These are phyloP conservation scores for Aspergillus sp. DNA, from an alignment of 2,329 filamentous ascomycete genomes.

Conservation along the genomic window DNA sequence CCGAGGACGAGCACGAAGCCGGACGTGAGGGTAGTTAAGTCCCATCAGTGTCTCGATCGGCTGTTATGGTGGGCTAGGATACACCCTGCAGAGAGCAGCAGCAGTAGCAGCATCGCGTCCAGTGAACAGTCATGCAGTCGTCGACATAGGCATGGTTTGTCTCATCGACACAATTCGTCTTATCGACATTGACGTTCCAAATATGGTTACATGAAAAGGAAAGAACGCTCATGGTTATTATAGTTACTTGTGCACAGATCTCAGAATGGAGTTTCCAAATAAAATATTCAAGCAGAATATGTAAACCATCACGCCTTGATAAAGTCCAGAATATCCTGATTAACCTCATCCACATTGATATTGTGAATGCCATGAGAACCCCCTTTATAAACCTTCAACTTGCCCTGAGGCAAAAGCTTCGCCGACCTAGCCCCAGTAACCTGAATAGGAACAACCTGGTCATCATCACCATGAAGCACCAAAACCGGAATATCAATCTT, in stretches of 20 bases:
- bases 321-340: slow-evolving; percentile 39
- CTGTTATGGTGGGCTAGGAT: neutral
- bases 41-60: neutral
- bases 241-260: too few species aligned
- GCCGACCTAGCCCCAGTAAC: slow-evolving; percentile 29
- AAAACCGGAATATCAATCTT: slow-evolving; percentile 42
- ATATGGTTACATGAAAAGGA: too few species aligned
- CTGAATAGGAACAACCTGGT: slow-evolving; percentile 42
- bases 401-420: slow-evolving; percentile 38
- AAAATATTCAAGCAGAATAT: too few species aligned
- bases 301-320: neutral
- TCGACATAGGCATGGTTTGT: neutral
- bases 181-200: too few species aligned
- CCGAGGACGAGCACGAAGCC: neutral
- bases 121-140: neutral
- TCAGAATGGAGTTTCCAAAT: too few species aligned
- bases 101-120: neutral
- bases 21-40: neutral
- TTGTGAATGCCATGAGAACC: slow-evolving; percentile 42
- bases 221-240: too few species aligned
- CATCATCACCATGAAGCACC: slow-evolving; percentile 43
- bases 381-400: slow-evolving; percentile 41
- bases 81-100: neutral
- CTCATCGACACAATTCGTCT: neutral
- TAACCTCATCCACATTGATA: slow-evolving; percentile 36